Percentiles rank a stretch among this genome's conserved stretches.
These are phyloP conservation scores for Clitoria ternatea DNA, from an alignment of 306 rosid species.

Conservation along the genomic window DNA sequence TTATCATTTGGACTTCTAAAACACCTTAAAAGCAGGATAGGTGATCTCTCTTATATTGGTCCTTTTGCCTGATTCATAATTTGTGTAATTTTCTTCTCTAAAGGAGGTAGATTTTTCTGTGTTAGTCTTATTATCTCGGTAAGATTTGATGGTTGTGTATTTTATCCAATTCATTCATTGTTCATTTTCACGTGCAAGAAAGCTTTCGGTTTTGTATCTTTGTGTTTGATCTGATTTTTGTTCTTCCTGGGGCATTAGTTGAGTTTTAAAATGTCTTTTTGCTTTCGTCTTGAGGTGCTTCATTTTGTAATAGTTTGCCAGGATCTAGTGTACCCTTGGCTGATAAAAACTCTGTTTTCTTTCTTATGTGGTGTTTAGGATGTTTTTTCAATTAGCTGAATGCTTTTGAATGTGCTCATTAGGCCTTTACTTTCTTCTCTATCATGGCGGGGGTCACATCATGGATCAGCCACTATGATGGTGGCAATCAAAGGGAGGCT, in stretches of 20 bases:
- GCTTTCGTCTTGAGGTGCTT: slow-evolving; percentile 19
- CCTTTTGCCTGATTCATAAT: too few relatives aligned
- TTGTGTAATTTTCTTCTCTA: too few relatives aligned
- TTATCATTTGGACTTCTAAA: too few relatives aligned
- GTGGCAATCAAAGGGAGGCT: slow-evolving; percentile 39
- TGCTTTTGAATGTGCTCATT: neutral
- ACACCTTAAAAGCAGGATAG: too few relatives aligned
- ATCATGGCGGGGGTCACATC: slow-evolving; percentile 80
- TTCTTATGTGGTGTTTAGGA: slow-evolving; percentile 13
- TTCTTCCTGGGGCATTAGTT: neutral
- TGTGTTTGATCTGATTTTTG: too few relatives aligned
- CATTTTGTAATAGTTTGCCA: neutral
- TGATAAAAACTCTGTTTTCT: neutral
- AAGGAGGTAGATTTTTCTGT: too few relatives aligned
- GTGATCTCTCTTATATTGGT: too few relatives aligned
- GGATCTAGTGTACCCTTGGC: slow-evolving; percentile 1
- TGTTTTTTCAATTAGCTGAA: neutral
- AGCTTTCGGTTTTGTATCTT: too few relatives aligned
- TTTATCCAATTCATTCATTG: too few relatives aligned
- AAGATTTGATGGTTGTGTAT: too few relatives aligned
- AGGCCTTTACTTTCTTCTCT: slow-evolving; percentile 29
- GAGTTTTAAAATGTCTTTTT: neutral
- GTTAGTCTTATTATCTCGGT: too few relatives aligned
- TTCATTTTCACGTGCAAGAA: too few relatives aligned
- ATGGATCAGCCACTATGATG: slow-evolving; percentile 61